Evolutionary conservation across 768 basidiomycete genomes (phyloP).

Genomic region (Polyporus arcularius): DNA sequence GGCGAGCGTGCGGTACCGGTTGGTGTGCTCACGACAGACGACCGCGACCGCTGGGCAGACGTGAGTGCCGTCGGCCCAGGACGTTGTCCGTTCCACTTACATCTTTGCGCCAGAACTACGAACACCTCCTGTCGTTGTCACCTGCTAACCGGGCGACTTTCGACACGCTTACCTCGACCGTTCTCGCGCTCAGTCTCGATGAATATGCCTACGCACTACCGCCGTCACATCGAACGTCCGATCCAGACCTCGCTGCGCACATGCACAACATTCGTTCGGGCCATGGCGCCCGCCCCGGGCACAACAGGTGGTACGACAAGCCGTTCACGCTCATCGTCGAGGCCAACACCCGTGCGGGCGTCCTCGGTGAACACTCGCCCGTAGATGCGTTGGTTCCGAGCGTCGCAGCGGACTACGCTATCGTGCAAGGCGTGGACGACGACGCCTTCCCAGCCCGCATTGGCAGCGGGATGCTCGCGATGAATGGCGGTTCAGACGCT

Average conservation of each 20-base stretch:
- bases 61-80: conserved; percentile 40
- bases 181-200: conserved; percentile 84
- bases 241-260: conserved; percentile 63
- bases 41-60: conserved; percentile 79
- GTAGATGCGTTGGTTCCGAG: conserved; percentile 90
- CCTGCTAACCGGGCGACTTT: conserved; percentile 62
- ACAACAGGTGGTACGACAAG: conserved; percentile 93
- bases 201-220: conserved; percentile 48
- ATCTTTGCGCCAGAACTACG: conserved; percentile 57
- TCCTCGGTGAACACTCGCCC: conserved; percentile 88
- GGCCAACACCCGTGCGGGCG: conserved; percentile 79
- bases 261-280: conserved; percentile 72
- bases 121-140: conserved; percentile 66
- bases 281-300: conserved; percentile 43
- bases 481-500: conserved; percentile 13
- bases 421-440: conserved; percentile 66
- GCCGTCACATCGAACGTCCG: conserved; percentile 30
- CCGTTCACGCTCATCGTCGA: conserved; percentile 82
- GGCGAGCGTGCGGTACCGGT: conserved; percentile 65
- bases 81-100: neutral
- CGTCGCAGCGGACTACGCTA: conserved; percentile 80
- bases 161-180: conserved; percentile 65
- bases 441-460: conserved; percentile 37
- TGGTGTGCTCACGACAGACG: conserved; percentile 75
- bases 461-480: conserved; percentile 5